Percentiles rank a stretch among this genome's conserved stretches.
Conservation (phyloP, 768 basidiomycete species). For the Lenzites betulinus region DNA sequence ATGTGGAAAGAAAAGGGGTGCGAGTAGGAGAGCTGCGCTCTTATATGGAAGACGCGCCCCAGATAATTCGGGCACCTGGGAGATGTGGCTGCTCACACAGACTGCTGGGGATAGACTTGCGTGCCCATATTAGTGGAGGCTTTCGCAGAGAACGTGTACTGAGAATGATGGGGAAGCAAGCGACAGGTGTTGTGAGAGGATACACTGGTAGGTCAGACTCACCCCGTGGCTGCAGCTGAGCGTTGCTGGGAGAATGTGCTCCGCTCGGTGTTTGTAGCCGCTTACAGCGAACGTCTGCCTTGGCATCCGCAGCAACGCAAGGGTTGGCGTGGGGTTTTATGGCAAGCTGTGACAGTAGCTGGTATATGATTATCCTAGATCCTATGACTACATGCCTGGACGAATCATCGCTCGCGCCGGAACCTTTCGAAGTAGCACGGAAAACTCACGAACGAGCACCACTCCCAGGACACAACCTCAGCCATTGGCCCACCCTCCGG, state of each 20-base stretch:
- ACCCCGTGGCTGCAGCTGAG: neutral
- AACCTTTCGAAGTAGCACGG: neutral
- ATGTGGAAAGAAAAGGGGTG: neutral
- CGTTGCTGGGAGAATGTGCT: neutral
- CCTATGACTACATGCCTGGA: neutral
- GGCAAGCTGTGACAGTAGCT: neutral
- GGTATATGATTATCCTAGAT: neutral
- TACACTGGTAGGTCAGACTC: neutral
- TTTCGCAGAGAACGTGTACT: neutral
- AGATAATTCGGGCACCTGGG: neutral
- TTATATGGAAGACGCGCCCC: neutral
- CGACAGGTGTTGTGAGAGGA: neutral
- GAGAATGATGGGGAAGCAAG: neutral
- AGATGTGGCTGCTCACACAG: neutral
- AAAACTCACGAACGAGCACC: neutral
- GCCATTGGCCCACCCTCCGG: constrained; percentile 28
- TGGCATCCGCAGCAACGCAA: no score
- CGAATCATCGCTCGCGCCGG: neutral
- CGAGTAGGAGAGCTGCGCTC: neutral
- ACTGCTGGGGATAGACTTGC: neutral
- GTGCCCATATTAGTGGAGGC: neutral
- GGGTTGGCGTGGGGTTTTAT: no score
- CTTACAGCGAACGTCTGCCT: neutral
- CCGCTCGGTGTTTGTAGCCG: neutral
- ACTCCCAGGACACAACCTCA: constrained; percentile 1